phyloP scores from a whole-genome alignment of 768 basidiomycete genomes.

The Astraeus odoratus region DNA sequence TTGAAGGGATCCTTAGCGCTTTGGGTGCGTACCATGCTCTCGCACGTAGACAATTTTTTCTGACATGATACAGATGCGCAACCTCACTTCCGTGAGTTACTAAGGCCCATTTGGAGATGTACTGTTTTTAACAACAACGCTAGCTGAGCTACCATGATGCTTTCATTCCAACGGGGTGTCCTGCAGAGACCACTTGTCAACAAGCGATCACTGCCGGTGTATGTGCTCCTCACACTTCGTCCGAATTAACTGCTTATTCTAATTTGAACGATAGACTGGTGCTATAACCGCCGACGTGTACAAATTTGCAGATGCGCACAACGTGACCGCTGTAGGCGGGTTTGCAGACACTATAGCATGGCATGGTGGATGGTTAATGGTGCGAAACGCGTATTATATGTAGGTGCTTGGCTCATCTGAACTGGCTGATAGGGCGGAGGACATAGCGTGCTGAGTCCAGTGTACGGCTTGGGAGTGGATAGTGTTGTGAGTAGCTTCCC shows the following conservation, averaged over 20 bases:
- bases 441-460: slow-evolving; percentile 37
- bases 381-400: background rate
- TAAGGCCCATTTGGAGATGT: background rate
- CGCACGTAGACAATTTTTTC: background rate
- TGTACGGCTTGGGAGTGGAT: slow-evolving; percentile 41
- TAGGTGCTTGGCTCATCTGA: background rate
- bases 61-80: background rate
- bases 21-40: slow-evolving; percentile 14
- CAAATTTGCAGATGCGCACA: slow-evolving; percentile 29
- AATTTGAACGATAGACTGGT: slow-evolving; percentile 22
- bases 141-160: slow-evolving; percentile 2
- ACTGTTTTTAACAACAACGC: background rate
- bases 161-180: slow-evolving; percentile 4
- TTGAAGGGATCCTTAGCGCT: slow-evolving; percentile 18
- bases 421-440: slow-evolving; percentile 31
- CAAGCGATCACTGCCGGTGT: slow-evolving; percentile 7
- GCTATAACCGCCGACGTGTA: slow-evolving; percentile 25
- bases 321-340: slow-evolving; percentile 31
- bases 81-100: background rate
- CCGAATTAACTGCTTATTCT: background rate
- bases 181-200: background rate
- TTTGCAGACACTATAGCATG: slow-evolving; percentile 30
- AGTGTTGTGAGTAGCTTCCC: slow-evolving; percentile 31
- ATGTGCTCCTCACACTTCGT: background rate
- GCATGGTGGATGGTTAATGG: slow-evolving; percentile 29